Evolutionary conservation across 345 rosid species (phyloP).

Genomic region (Hibiscus trionum): DNA sequence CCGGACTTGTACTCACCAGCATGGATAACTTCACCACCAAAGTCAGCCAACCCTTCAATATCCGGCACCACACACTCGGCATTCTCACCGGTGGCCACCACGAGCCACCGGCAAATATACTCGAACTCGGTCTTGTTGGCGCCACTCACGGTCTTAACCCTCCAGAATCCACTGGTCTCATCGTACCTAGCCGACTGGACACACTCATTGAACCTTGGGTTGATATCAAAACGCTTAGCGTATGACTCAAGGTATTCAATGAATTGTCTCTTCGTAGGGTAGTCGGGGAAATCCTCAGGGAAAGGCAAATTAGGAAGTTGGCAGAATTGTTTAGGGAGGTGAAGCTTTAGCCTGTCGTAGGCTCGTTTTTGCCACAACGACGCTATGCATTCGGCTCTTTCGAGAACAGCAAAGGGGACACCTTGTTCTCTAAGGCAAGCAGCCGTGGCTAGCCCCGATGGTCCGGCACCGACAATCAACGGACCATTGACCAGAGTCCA

Average conservation of each 20-base stretch:
- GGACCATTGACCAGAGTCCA: constrained; percentile 74
- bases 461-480: constrained; percentile 80
- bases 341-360: constrained; percentile 78
- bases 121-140: constrained; percentile 45
- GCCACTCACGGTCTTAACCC: constrained; percentile 48
- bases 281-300: constrained; percentile 69
- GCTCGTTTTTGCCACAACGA: constrained; percentile 72
- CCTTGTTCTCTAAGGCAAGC: constrained; percentile 68
- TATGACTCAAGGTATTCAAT: constrained; percentile 64
- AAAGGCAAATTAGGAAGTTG: constrained; percentile 75
- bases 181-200: constrained; percentile 78
- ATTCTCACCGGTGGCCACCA: constrained; percentile 93
- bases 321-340: constrained; percentile 75
- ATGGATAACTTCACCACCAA: constrained; percentile 64
- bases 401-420: constrained; percentile 64
- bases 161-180: constrained; percentile 75
- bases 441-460: constrained; percentile 78
- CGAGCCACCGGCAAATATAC: constrained; percentile 89
- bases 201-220: constrained; percentile 70
- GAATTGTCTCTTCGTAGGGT: constrained; percentile 64
- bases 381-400: constrained; percentile 75
- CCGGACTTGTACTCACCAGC: constrained; percentile 76
- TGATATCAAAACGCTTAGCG: constrained; percentile 50
- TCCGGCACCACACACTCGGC: constrained; percentile 75
- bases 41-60: constrained; percentile 57